Percentiles rank a stretch among this genome's conserved stretches.
These are phyloP conservation scores for Jaltomata sinuosa DNA, from an alignment of 257 asterid species.

Conservation along the genomic window DNA sequence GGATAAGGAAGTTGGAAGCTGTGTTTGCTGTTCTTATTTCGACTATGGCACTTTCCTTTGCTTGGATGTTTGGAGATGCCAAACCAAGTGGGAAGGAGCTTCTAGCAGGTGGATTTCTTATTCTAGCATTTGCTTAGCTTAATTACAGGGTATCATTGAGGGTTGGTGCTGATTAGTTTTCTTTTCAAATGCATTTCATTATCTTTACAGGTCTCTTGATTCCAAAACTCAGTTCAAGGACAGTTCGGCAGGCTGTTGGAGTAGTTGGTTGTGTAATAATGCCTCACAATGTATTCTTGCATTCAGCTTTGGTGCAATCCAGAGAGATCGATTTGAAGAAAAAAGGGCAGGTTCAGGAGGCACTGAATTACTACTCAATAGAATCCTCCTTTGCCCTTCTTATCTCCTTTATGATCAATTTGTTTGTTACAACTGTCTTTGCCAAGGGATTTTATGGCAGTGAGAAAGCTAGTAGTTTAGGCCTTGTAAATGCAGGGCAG, in stretches of 20 bases:
- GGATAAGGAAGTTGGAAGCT: conserved; percentile 98
- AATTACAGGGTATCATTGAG: neutral
- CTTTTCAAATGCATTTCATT: neutral
- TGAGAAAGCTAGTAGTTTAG: conserved; percentile 64
- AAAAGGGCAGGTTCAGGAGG: conserved; percentile 84
- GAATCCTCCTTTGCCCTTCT: conserved; percentile 86
- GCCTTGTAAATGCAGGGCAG: conserved; percentile 91
- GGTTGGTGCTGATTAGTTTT: neutral
- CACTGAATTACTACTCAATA: conserved; percentile 67
- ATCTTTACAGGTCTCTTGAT: conserved; percentile 62
- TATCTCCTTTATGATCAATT: conserved; percentile 82
- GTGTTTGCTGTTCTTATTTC: conserved; percentile 87
- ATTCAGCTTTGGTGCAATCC: conserved; percentile 96
- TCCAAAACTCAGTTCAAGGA: conserved; percentile 87
- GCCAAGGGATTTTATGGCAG: conserved; percentile 93
- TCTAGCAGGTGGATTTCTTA: conserved; percentile 44
- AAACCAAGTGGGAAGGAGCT: conserved; percentile 75
- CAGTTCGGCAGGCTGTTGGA: conserved; percentile 95
- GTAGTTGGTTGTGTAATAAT: conserved; percentile 97
- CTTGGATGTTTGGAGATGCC: conserved; percentile 98
- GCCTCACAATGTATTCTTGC: conserved; percentile 97
- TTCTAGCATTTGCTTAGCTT: neutral
- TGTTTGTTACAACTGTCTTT: conserved; percentile 83
- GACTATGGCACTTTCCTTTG: conserved; percentile 90
- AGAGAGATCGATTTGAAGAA: conserved; percentile 66